These are phyloP conservation scores for Cyclotella kingstonii DNA, from an alignment of 108 stramenopile genomes.

Conservation along the genomic window DNA sequence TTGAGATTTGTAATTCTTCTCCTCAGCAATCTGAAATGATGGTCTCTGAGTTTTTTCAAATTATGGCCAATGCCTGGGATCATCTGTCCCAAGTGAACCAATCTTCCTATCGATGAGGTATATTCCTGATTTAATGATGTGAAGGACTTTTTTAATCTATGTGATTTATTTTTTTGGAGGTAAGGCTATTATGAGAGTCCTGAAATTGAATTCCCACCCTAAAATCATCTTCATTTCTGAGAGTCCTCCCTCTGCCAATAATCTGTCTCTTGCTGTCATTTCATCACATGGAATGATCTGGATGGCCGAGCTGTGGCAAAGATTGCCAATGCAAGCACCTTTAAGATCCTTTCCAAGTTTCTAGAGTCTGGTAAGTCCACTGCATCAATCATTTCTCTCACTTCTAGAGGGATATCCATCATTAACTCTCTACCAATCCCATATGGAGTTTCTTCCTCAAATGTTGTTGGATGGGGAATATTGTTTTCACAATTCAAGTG, in stretches of 20 bases:
- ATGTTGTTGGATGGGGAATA: too few species aligned
- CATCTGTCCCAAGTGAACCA: slow-evolving; percentile 9
- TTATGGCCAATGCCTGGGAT: slow-evolving; percentile 14
- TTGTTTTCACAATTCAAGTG: too few species aligned
- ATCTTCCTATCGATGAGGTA: slow-evolving; percentile 11
- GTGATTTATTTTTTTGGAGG: slow-evolving; percentile 23
- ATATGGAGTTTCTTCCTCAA: too few species aligned
- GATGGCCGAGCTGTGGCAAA: not conserved
- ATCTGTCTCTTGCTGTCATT: slow-evolving; percentile 17
- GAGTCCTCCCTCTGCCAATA: slow-evolving; percentile 8
- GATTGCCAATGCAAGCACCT: slow-evolving; percentile 9
- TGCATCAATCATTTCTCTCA: too few species aligned
- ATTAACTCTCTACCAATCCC: too few species aligned
- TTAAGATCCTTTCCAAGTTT: not conserved
- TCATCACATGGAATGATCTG: slow-evolving; percentile 12
- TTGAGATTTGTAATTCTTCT: not conserved
- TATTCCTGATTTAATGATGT: slow-evolving; percentile 1
- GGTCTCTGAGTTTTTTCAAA: slow-evolving; percentile 1
- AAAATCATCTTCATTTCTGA: slow-evolving; percentile 23
- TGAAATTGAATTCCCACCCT: slow-evolving; percentile 18
- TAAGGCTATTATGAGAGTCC: slow-evolving; percentile 5
- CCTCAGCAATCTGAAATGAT: not conserved
- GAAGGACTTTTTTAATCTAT: not conserved
- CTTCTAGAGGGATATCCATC: too few species aligned
- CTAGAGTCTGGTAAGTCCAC: slow-evolving; percentile 7